Conservation (phyloP, 1,284 basidiomycete species). For the Tausonia pullulans region DNA sequence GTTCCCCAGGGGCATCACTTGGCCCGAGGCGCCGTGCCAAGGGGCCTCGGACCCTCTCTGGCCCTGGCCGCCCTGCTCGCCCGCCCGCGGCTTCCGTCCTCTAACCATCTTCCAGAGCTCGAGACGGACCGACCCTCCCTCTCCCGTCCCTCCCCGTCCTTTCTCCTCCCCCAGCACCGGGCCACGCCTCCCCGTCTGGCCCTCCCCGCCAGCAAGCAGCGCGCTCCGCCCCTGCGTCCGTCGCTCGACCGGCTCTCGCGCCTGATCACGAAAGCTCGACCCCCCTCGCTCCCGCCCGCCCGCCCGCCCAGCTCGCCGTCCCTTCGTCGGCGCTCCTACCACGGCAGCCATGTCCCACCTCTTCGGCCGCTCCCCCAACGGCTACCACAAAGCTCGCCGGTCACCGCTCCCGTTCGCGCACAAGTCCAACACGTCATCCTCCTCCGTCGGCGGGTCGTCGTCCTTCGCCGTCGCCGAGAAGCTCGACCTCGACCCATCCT, state of each 20-base stretch:
- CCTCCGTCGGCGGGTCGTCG: constrained; percentile 17
- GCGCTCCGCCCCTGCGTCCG: background rate
- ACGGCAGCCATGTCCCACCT: constrained; percentile 29
- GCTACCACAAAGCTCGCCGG: constrained; percentile 27
- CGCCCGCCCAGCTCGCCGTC: too few relatives aligned
- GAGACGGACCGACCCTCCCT: background rate
- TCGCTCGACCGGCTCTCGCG: background rate
- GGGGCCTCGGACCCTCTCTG: constrained; percentile 15
- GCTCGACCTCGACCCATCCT: constrained; percentile 18
- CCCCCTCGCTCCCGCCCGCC: background rate
- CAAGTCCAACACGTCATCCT: constrained; percentile 12
- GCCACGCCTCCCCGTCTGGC: background rate
- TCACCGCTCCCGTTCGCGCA: constrained; percentile 31
- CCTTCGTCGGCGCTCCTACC: background rate
- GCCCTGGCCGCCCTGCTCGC: background rate
- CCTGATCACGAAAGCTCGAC: background rate
- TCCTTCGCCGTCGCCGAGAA: constrained; percentile 26
- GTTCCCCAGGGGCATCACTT: constrained; percentile 20
- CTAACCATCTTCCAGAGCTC: too few relatives aligned
- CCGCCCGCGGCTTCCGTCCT: too few relatives aligned
- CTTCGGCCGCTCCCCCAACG: constrained; percentile 33
- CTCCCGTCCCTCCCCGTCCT: constrained; percentile 8
- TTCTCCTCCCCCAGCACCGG: background rate
- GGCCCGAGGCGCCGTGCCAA: constrained; percentile 15
- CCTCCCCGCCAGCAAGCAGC: constrained; percentile 2